Evolutionary conservation across 345 rosid species (phyloP), one percentile per base, ranked within the genome.

Genomic region (Mangifera indica): DNA sequence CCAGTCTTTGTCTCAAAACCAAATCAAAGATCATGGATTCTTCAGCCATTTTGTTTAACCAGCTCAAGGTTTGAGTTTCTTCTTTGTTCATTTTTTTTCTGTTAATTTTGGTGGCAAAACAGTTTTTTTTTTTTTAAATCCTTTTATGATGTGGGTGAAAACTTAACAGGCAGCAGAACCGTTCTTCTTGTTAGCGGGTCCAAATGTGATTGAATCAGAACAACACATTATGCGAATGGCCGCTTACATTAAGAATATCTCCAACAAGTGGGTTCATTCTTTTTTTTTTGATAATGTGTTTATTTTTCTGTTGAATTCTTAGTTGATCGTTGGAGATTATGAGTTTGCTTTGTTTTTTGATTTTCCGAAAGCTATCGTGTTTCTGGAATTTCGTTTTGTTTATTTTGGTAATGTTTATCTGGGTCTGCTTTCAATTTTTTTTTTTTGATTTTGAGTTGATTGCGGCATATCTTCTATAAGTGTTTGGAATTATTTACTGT

Each of bases 161-260:
- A 55, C 60, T 52, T 24, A 37, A n/a, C 87, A 95, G 98, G 85
- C 80, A 53, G 89, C 98, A 34, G 88, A 89, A 11, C 97, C 98
- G 5, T 92, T 95, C 79, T 95, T 95, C 86, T 75, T 95, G 77
- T 72, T 92, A 71, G 98, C 98, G 0, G 98, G 98, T 60, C 98
- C 94, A 72, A 92, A 91, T 88, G 99, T 92, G 79, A 95, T 95
- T 60, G 98, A 92, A 84, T 95, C 98, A 5, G 98, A 95, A 76
- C 94, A 95, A 63, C 98, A 95, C 74, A 77, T 88, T 79, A 76
- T 92, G 57, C 79, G 73, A 54, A 89, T 95, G 96, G 98, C 98
- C 59, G 84, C 77, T 42, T 87, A 85, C 76, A 84, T 95, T 32
- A 92, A 91, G 85, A 65, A 76, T 48, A 79, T 95, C 15, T 69